Conservation (phyloP, 306 rosid genomes). For the Carpinus viminea region DNA sequence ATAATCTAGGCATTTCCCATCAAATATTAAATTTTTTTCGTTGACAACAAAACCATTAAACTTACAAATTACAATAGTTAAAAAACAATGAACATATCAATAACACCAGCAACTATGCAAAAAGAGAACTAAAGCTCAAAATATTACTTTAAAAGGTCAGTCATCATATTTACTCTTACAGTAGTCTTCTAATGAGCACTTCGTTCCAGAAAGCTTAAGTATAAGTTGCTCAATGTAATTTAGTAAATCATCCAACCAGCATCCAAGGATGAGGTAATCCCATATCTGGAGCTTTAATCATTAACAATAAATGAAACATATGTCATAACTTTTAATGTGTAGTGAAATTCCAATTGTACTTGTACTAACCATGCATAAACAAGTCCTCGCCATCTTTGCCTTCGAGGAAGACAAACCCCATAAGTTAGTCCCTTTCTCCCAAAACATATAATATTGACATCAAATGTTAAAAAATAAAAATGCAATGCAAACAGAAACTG, state of each 20-base stretch:
- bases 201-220: not conserved
- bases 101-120: not conserved
- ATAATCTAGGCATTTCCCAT: not conserved
- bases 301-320: not conserved
- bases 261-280: not conserved
- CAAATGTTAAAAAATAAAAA: not conserved
- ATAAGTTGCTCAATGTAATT: not conserved
- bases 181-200: not conserved
- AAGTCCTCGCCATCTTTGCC: not conserved
- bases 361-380: not conserved
- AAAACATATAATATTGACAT: not conserved
- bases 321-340: not conserved
- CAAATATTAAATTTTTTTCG: not conserved
- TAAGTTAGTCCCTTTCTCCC: not conserved
- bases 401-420: not conserved
- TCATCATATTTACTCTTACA: not conserved
- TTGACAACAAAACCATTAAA: not conserved
- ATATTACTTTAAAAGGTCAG: not conserved
- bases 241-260: not conserved
- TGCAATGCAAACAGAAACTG: not conserved
- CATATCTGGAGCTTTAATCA: not conserved
- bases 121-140: not conserved
- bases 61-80: not conserved
- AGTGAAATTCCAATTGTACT: too few species aligned
- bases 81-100: not conserved